Percentiles rank a stretch among this genome's conserved stretches.
These are phyloP conservation scores for Lactarius tabidus DNA, from an alignment of 768 basidiomycete genomes.

Conservation along the genomic window DNA sequence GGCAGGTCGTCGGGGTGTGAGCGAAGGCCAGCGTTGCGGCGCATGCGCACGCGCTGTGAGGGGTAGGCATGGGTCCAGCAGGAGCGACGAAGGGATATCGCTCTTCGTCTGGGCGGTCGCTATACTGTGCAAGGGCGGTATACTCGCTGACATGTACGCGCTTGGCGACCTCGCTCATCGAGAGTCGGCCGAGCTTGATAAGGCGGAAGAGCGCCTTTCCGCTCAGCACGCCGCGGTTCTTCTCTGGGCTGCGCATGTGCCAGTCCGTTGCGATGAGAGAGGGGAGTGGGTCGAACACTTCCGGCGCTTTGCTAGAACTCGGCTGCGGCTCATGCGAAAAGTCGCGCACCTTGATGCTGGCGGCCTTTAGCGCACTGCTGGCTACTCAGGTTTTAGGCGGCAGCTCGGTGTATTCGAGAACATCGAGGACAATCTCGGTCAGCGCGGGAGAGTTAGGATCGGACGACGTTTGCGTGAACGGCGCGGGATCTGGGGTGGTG, in stretches of 20 bases:
- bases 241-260: conserved; percentile 28
- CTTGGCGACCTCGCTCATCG: conserved; percentile 27
- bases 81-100: conserved; percentile 28
- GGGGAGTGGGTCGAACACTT: conserved; percentile 28
- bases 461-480: background rate
- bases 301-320: conserved; percentile 24
- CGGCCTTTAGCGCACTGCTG: conserved; percentile 16
- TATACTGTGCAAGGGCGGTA: conserved; percentile 26
- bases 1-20: conserved; percentile 24
- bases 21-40: conserved; percentile 15
- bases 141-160: conserved; percentile 28
- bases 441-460: conserved; percentile 29
- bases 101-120: conserved; percentile 23
- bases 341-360: conserved; percentile 35
- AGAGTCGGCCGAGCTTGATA: conserved; percentile 30
- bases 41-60: conserved; percentile 26
- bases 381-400: background rate
- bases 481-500: background rate
- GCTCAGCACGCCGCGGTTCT: conserved; percentile 15
- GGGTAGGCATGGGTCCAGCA: conserved; percentile 24
- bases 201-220: conserved; percentile 30
- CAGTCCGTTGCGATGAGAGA: conserved; percentile 30
- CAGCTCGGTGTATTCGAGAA: conserved; percentile 20
- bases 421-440: conserved; percentile 30
- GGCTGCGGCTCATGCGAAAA: conserved; percentile 28